phyloP scores from a whole-genome alignment of 257 asterid genomes.

The Solanum pinnatisectum region DNA sequence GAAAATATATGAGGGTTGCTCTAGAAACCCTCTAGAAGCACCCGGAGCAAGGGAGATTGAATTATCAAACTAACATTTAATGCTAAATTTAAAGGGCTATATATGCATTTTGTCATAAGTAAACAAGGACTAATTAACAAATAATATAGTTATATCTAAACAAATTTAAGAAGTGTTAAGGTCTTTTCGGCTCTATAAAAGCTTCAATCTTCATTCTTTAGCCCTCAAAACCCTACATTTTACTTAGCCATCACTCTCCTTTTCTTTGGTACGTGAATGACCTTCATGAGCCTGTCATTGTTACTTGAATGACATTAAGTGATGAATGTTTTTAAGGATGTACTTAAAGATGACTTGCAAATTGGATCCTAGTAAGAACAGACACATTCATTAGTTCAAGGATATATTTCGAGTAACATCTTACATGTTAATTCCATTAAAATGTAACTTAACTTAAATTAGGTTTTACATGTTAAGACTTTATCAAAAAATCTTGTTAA shows the following conservation, averaged over 20 bases:
- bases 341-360: too few relatives aligned
- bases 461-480: too few relatives aligned
- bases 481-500: too few relatives aligned
- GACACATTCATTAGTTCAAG: neutral
- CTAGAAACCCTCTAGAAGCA: too few relatives aligned
- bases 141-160: neutral
- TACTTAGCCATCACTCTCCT: neutral
- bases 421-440: neutral
- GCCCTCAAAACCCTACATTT: neutral
- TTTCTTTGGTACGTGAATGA: neutral
- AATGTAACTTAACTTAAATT: too few relatives aligned
- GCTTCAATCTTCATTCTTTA: neutral
- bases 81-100: neutral
- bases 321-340: too few relatives aligned
- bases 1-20: too few relatives aligned
- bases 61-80: neutral
- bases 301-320: neutral
- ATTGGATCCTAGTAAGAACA: too few relatives aligned
- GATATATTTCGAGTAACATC: too few relatives aligned
- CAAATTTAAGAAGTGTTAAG: neutral
- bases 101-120: neutral
- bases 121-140: neutral
- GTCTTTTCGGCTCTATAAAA: neutral
- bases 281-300: neutral
- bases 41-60: neutral